Base-by-base conservation (phyloP, 148 eudicot genomes). In the Camellia japonica region DNA sequence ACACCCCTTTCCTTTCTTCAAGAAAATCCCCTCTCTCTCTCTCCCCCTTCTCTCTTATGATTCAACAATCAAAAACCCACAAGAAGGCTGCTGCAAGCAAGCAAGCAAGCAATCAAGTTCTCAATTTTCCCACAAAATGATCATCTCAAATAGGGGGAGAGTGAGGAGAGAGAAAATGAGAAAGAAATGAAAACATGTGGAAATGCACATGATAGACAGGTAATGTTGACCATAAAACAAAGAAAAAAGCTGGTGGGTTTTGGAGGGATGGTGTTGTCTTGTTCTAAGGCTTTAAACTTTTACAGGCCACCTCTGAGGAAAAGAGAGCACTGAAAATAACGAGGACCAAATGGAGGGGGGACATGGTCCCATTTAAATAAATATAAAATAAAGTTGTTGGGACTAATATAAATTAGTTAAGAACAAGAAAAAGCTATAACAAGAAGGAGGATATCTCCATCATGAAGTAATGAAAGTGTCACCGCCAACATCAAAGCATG, bases 191-290 rank as follows among this genome's bases (percentile, higher is more conserved):
- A 62, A 61, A 38, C 76, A 82, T 66, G 73, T 38, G 82, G 81
- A 66, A 30, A 81, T 51, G 38, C 85, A 80, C 89, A 82, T 83
- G 82, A 74, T 73, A 15, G 82, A 83, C 84, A 86, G 88, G 84
- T 86, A 86, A 86, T 44, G 44, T 67, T 78, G 5, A 4, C 62
- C 63, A 55, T 71, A 73, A 76, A 84, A 52, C 56, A 82, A 63
- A 55, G 76, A 73, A 80, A 87, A 82, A 87, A 69, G 80, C 83
- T 51, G 64, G 16, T 20, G 42, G 69, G 15, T 75, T 80, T 87
- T 84, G 85, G 89, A 82, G 56, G 80, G 60, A 77, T 77, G 70
- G 55, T 63, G 23, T 77, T 84, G 87, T 84, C 83, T 80, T 82
- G 11, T 80, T 80, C 46, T 74, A 7, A 47, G 13, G 12, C 23